A percentile compares a stretch with the other conserved stretches of the same genome.
These are phyloP conservation scores for Eimeria necatrix DNA, from an alignment of 169 alveolate genomes.

Conservation along the genomic window DNA sequence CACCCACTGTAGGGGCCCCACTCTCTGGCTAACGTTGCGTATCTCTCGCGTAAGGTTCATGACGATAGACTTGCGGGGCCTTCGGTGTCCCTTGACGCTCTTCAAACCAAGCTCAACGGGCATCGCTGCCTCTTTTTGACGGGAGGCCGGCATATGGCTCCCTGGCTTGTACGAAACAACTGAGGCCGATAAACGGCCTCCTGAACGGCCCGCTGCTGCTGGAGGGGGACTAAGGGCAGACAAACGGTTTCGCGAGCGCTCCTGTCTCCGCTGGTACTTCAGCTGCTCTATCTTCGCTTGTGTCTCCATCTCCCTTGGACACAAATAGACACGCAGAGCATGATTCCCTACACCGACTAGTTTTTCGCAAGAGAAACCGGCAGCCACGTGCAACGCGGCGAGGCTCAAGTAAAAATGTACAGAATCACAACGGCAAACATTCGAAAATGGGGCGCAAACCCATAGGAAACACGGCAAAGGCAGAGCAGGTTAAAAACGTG, in stretches of 20 bases:
- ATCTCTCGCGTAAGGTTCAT: neutral
- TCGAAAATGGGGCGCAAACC: no score
- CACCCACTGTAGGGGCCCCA: neutral
- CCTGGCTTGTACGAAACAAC: slow-evolving; percentile 1
- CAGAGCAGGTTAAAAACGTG: no score
- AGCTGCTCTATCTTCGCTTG: slow-evolving; percentile 20
- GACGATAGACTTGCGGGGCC: neutral
- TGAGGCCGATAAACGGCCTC: neutral
- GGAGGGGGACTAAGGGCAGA: slow-evolving; percentile 73
- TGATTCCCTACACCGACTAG: no score
- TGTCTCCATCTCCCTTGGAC: neutral
- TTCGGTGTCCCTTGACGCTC: slow-evolving; percentile 8
- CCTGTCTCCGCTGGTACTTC: neutral
- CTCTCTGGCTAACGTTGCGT: neutral
- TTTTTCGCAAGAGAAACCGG: no score
- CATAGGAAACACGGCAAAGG: no score
- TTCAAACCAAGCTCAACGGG: no score
- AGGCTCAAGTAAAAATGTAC: no score
- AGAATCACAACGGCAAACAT: no score
- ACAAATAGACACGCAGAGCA: neutral
- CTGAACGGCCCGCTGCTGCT: neutral
- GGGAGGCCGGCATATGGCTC: neutral
- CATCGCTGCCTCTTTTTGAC: neutral
- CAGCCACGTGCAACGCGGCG: no score
- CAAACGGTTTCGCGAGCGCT: slow-evolving; percentile 4